Evolutionary conservation across 2,329 filamentous ascomycete genomes (phyloP), one percentile per base, ranked within the genome.

Genomic region (Aspergillus ustus): DNA sequence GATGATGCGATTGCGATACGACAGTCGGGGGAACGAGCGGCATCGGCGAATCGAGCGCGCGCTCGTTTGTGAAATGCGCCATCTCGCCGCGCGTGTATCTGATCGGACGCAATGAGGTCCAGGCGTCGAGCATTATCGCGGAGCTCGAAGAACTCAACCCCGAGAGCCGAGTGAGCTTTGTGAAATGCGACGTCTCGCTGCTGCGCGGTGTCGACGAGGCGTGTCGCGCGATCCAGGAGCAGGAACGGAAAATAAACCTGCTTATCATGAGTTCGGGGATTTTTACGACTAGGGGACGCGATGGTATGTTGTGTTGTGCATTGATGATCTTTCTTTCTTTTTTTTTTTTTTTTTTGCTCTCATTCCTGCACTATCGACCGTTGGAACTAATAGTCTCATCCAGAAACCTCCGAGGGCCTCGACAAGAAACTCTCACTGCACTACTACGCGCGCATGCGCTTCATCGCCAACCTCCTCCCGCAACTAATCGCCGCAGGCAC

Each of bases 151-250:
- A 62, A 2, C 60, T 82, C 6, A 87, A 85, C 50, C 72, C 78
- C 0, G 68, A 73, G 1, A 83, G 80, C 2, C 73, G 77, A 13
- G 77, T 83, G 52, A 72, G 70, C 48, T 87, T 85, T 67, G 68
- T 87, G 29, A 76, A 81, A 60, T 64, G 62, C 5, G 85, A 87
- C 51, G 76, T 83, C 49, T 82, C 81, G 8, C 72, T 85, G 5
- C 71, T 88, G 29, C 78, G 76, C 50, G 82, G 81, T 29, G 83
- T 85, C 7, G 84, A 87, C 67, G 70, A 75, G 2, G 75, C 81
- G 0, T 86, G 82, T 62, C 71, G 74, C 11, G 70, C 80, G 31
- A 83, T 87, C 57, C 73, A 69, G 25, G 61, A 66, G 52, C 67
- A 74, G 53, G 72, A 73, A 28, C 63, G 62, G 0, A 62, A 60